Evolutionary conservation across 2,329 filamentous ascomycete genomes (phyloP).

Genomic region (Aspergillus transmontanensis): DNA sequence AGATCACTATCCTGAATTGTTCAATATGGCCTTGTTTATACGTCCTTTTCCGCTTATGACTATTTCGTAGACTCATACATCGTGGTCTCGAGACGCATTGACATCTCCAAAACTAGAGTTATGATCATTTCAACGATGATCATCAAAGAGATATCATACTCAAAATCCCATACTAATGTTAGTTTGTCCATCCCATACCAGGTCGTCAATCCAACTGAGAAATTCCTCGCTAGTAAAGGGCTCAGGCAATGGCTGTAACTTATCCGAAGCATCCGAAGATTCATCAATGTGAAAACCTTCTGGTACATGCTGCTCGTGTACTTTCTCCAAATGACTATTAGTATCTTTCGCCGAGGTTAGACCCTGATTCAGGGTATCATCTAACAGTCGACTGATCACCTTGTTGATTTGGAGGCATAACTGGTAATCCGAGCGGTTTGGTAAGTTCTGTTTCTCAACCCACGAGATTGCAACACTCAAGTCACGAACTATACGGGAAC

Average conservation of each 20-base stretch:
- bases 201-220: slow-evolving; percentile 3
- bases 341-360: neutral
- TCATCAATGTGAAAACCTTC: neutral
- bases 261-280: neutral
- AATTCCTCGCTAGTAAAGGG: slow-evolving; percentile 3
- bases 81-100: neutral
- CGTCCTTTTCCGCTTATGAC: neutral
- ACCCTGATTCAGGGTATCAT: slow-evolving; percentile 2
- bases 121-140: neutral
- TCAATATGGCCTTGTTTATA: neutral
- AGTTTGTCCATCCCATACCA: slow-evolving; percentile 1
- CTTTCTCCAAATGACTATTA: neutral
- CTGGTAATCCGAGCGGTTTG: slow-evolving; percentile 1
- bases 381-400: slow-evolving; percentile 4
- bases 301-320: neutral
- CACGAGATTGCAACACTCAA: slow-evolving; percentile 7
- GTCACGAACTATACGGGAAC: slow-evolving; percentile 5
- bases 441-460: neutral
- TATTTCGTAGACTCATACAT: neutral
- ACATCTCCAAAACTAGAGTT: neutral
- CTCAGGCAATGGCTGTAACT: neutral
- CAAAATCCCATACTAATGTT: neutral
- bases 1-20: neutral
- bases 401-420: slow-evolving; percentile 1
- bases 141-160: neutral